These are phyloP conservation scores for Marasmius fiardii DNA, from an alignment of 1,284 basidiomycete genomes.

Conservation along the genomic window DNA sequence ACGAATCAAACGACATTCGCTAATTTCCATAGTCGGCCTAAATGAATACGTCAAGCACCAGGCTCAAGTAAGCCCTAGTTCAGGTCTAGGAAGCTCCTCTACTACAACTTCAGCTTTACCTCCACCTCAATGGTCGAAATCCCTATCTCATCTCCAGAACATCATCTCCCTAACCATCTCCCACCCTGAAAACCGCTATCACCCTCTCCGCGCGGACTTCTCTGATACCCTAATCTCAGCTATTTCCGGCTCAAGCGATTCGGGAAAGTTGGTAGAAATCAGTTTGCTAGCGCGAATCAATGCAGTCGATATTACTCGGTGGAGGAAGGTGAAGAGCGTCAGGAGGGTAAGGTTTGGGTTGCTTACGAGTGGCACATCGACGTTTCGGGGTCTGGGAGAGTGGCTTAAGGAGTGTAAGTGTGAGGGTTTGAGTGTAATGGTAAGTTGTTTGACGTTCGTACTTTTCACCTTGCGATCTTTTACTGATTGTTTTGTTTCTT, in stretches of 20 bases:
- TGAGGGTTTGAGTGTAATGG: slow-evolving; percentile 6
- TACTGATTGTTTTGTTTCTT: neutral
- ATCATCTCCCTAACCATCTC: slow-evolving; percentile 6
- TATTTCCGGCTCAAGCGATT: slow-evolving; percentile 1
- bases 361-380: neutral
- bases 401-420: slow-evolving; percentile 2
- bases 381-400: neutral
- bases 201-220: slow-evolving; percentile 6
- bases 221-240: slow-evolving; percentile 3
- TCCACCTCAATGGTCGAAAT: slow-evolving; percentile 1
- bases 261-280: neutral
- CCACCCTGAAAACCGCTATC: slow-evolving; percentile 3
- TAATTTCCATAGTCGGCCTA: slow-evolving; percentile 2
- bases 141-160: slow-evolving; percentile 10
- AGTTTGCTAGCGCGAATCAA: slow-evolving; percentile 7
- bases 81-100: too few species aligned
- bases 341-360: slow-evolving; percentile 6
- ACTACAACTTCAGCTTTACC: too few species aligned
- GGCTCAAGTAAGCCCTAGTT: neutral
- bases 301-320: slow-evolving; percentile 4
- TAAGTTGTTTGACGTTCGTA: neutral
- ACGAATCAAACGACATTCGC: neutral
- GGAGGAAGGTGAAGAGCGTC: slow-evolving; percentile 1
- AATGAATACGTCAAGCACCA: slow-evolving; percentile 8
- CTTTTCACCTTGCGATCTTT: neutral